These are phyloP conservation scores for Penicillium sp. DNA, from an alignment of 2,329 filamentous ascomycete species.

Conservation along the genomic window DNA sequence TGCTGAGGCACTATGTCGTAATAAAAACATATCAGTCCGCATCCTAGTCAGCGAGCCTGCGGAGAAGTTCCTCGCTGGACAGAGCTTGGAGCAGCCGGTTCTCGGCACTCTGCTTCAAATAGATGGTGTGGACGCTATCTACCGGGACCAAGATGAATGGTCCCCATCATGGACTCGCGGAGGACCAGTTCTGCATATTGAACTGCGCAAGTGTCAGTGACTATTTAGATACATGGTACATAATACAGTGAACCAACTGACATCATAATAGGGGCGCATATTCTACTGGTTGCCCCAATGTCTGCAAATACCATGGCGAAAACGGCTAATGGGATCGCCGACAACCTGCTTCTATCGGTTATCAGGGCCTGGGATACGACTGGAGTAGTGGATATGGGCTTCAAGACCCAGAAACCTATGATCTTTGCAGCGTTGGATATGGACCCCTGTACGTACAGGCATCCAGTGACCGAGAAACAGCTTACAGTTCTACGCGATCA, in stretches of 20 bases:
- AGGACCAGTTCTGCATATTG: conserved; percentile 79
- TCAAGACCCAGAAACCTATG: conserved; percentile 44
- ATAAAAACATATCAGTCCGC: conserved; percentile 61
- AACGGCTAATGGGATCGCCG: conserved; percentile 65
- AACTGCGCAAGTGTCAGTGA: conserved; percentile 52
- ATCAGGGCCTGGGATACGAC: conserved; percentile 79
- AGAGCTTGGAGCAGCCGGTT: conserved; percentile 66
- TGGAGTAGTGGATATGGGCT: conserved; percentile 47
- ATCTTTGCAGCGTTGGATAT: conserved; percentile 74
- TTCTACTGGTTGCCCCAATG: conserved; percentile 71
- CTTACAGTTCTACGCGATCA: conserved; percentile 61
- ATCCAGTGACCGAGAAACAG: conserved; percentile 70
- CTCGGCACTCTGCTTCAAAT: conserved; percentile 51
- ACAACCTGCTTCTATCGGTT: conserved; percentile 64
- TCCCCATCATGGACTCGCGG: conserved; percentile 65
- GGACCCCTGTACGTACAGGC: conserved; percentile 85
- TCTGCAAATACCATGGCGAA: conserved; percentile 82
- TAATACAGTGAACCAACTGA: not conserved
- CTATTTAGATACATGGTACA: not conserved
- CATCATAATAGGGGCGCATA: conserved; percentile 55
- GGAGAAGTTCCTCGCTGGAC: conserved; percentile 64
- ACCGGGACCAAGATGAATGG: conserved; percentile 84
- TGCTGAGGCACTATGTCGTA: conserved; percentile 41
- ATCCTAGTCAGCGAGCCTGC: conserved; percentile 70
- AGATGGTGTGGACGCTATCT: conserved; percentile 69